A percentile compares a stretch with the other conserved stretches of the same genome.
phyloP scores from a whole-genome alignment of 192 early-diverging fungal genomes.

The Coemansia sp. region DNA sequence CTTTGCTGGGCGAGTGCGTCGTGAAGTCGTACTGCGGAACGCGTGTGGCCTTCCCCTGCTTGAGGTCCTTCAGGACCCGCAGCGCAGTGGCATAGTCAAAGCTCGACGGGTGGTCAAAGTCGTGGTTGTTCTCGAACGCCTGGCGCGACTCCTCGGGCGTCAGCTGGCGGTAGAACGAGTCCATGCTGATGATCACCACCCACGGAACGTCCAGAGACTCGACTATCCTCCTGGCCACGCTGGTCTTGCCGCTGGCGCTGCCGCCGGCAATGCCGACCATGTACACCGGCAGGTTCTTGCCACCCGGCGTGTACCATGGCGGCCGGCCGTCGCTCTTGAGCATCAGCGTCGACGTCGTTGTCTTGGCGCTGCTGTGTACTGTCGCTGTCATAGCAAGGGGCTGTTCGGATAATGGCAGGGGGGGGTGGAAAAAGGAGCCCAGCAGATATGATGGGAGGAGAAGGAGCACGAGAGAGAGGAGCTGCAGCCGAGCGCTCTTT shows the following conservation, averaged over 20 bases:
- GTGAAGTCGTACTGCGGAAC: conserved; percentile 91
- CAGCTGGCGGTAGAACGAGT: conserved; percentile 90
- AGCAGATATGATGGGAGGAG: too few relatives aligned
- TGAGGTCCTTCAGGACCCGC: conserved; percentile 69
- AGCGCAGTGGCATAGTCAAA: conserved; percentile 80
- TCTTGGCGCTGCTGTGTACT: not conserved
- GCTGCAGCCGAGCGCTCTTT: not conserved
- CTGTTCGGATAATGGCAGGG: too few relatives aligned
- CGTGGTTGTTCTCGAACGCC: conserved; percentile 70
- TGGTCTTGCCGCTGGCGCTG: conserved; percentile 82
- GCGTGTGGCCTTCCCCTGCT: conserved; percentile 72
- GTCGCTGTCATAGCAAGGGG: not conserved
- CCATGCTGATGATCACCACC: conserved; percentile 93
- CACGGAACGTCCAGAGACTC: conserved; percentile 74
- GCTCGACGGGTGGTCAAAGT: conserved; percentile 92
- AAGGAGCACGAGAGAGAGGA: not conserved
- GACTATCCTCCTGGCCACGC: conserved; percentile 70
- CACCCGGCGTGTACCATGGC: conserved; percentile 56
- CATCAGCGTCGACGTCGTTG: conserved; percentile 40
- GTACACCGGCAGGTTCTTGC: conserved; percentile 62
- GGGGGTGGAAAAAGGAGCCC: too few relatives aligned
- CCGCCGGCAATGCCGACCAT: conserved; percentile 77
- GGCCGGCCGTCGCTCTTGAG: conserved; percentile 48
- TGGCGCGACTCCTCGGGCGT: conserved; percentile 66
- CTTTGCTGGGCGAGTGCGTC: conserved; percentile 71